phyloP scores from a whole-genome alignment of 2,329 filamentous ascomycete species.

The Penicillium carneum region DNA sequence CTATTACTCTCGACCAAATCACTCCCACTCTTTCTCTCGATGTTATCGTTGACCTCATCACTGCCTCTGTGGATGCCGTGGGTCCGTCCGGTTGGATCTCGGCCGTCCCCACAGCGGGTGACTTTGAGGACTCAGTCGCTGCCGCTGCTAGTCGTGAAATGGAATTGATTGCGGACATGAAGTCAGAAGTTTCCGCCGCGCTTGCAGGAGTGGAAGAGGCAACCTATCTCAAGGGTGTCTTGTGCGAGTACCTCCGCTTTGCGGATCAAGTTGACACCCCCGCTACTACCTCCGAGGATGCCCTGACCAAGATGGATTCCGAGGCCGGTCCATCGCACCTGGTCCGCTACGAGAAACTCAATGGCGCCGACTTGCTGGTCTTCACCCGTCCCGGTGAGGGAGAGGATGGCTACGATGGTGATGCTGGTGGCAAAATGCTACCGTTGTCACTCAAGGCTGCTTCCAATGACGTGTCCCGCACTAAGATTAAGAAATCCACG shows the following conservation, averaged over 20 bases:
- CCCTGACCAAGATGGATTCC: conserved; percentile 22
- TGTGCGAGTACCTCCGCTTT: conserved; percentile 56
- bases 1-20: conserved; percentile 46
- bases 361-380: conserved; percentile 50
- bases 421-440: conserved; percentile 59
- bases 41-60: conserved; percentile 52
- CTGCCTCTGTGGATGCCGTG: conserved; percentile 56
- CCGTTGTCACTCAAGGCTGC: conserved; percentile 76
- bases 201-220: conserved; percentile 58
- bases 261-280: conserved; percentile 40
- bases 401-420: conserved; percentile 43
- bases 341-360: conserved; percentile 49
- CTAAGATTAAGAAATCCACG: conserved; percentile 65
- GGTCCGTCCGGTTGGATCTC: conserved; percentile 58
- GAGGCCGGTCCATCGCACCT: conserved; percentile 31
- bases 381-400: conserved; percentile 38
- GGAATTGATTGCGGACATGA: conserved; percentile 57
- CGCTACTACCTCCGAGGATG: conserved; percentile 24
- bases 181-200: conserved; percentile 57
- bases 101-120: conserved; percentile 44
- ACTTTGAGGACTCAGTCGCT: conserved; percentile 31
- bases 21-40: conserved; percentile 49
- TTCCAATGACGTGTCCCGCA: conserved; percentile 51
- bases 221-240: conserved; percentile 55
- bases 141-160: conserved; percentile 47